Base-by-base conservation (phyloP, 1,139 yeast species). In the Geotrichum siamense region DNA sequence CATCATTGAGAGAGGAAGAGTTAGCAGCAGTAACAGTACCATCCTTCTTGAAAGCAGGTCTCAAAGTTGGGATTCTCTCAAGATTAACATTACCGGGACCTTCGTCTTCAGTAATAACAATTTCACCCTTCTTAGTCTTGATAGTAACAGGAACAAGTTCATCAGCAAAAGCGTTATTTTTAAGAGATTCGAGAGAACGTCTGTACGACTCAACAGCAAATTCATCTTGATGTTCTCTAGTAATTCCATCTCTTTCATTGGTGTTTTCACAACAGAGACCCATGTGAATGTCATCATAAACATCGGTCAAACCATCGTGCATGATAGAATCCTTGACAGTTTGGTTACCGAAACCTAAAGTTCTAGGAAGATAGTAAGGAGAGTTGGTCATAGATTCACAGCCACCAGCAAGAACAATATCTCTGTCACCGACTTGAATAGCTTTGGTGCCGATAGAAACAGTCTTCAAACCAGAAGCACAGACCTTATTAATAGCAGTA, bases 1-100 rank as follows among this genome's bases (percentile, higher is more conserved):
- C 97, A 62, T 87, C 97, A 64, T 85, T 87, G 59, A 87, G 71
- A 59, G 89, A 83, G 27, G 95, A 84, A 28, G 96, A 93, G 63
- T 87, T 87, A 53, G 94, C 94, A 34, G 93, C 96, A 38, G 96
- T 87, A 49, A 87, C 94, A 32, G 96, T 84, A 61, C 97, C 97
- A 51, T 73, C 87, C 68, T 79, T 82, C 64, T 82, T 82, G 76
- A 87, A 87, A 16, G 82, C 96, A 39, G 96, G 80, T 69, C 93
- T 76, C 26, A 95, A 89, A 44, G 76, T 54, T 59, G 74, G 76
- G 55, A 87, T 67, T 61, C 74, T 82, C 29, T 72, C 75, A 62
- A 82, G 82, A 67, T 85, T 76, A 58, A 83, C 75, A 60, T 79
- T 78, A 52, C 65, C 63, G 44, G 79, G 71, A 64, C 83, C 91